Evolutionary conservation across 2,329 filamentous ascomycete species (phyloP).

Genomic region (Alternaria arborescens): DNA sequence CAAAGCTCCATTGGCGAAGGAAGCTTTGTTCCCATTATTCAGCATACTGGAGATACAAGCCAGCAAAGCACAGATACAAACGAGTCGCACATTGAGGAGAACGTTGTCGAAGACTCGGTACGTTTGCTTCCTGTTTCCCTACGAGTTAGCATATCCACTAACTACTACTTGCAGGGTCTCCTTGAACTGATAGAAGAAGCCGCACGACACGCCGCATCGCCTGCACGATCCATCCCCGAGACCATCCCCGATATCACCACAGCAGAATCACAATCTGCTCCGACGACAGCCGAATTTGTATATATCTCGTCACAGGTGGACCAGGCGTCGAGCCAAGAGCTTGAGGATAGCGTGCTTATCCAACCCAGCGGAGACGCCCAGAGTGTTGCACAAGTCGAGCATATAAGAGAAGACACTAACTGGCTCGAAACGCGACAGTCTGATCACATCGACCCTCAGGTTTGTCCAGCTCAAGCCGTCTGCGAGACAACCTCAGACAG

Average conservation of each 20-base stretch:
- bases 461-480: not conserved
- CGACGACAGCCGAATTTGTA: slow-evolving; percentile 14
- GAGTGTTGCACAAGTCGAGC: not conserved
- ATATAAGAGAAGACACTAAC: not conserved
- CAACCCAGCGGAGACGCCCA: not conserved
- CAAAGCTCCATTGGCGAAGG: slow-evolving; percentile 33
- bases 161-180: slow-evolving; percentile 20
- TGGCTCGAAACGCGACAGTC: not conserved
- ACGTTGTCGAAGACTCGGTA: slow-evolving; percentile 24
- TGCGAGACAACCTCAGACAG: not conserved
- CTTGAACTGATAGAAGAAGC: slow-evolving; percentile 25
- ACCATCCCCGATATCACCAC: slow-evolving; percentile 33
- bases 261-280: slow-evolving; percentile 14
- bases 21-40: slow-evolving; percentile 38
- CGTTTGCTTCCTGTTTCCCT: not conserved
- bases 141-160: slow-evolving; percentile 7
- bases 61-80: slow-evolving; percentile 10
- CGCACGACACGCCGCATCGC: slow-evolving; percentile 22
- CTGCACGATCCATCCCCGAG: slow-evolving; percentile 38
- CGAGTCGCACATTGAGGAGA: slow-evolving; percentile 11
- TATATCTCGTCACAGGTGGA: slow-evolving; percentile 6
- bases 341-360: not conserved
- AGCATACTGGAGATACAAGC: slow-evolving; percentile 21
- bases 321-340: not conserved
- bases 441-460: not conserved